phyloP scores from a whole-genome alignment of 2,329 filamentous ascomycete genomes.

The Leptographium flavum region DNA sequence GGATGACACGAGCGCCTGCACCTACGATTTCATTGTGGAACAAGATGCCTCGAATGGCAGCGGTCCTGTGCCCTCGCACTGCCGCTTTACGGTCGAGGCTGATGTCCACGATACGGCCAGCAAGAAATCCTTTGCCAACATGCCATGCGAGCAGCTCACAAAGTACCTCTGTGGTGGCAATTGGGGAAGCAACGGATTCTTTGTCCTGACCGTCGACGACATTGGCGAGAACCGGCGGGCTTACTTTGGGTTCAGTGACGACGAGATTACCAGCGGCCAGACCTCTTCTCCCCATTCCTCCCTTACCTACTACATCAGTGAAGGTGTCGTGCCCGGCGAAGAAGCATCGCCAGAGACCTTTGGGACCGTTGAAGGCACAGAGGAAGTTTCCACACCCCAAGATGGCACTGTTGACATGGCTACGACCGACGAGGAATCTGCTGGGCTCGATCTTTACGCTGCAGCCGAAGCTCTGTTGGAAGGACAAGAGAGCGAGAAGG shows the following conservation, averaged over 20 bases:
- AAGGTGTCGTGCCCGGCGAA: background rate
- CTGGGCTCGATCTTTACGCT: background rate
- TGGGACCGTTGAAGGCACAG: too few species aligned
- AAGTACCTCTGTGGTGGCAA: slow-evolving; percentile 11
- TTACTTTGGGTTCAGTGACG: slow-evolving; percentile 12
- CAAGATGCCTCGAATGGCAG: background rate
- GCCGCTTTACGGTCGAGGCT: slow-evolving; percentile 5
- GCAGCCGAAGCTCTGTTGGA: background rate
- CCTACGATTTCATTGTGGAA: slow-evolving; percentile 10
- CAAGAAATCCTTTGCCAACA: slow-evolving; percentile 5
- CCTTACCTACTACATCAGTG: slow-evolving; percentile 1
- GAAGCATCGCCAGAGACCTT: too few species aligned
- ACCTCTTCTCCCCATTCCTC: slow-evolving; percentile 2
- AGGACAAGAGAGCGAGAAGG: background rate
- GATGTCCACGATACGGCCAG: background rate
- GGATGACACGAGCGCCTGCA: slow-evolving; percentile 6
- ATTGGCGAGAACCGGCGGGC: slow-evolving; percentile 5
- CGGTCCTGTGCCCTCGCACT: background rate
- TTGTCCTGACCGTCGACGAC: slow-evolving; percentile 13
- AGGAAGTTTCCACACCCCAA: background rate
- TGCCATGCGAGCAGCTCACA: slow-evolving; percentile 6
- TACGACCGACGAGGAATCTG: background rate
- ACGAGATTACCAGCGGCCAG: slow-evolving; percentile 7
- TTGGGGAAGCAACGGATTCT: slow-evolving; percentile 11
- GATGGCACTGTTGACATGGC: background rate